Evolutionary conservation across 768 basidiomycete genomes (phyloP).

Genomic region (Pleurotus pulmonarius): DNA sequence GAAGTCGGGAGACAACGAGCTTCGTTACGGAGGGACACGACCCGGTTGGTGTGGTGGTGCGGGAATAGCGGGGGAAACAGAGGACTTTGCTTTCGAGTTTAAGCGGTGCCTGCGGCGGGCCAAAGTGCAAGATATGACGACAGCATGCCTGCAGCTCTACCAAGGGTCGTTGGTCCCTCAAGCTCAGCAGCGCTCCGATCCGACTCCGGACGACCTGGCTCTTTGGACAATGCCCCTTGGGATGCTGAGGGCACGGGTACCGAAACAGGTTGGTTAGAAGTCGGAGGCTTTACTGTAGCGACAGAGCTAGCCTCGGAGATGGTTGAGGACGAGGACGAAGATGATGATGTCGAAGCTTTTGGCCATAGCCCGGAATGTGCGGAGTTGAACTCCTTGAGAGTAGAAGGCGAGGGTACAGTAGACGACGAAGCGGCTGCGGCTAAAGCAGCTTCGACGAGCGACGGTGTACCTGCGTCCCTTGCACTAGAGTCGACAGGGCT

Average conservation of each 20-base stretch:
- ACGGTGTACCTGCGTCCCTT: background rate
- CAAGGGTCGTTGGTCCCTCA: background rate
- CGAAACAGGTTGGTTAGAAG: background rate
- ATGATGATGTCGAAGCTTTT: background rate
- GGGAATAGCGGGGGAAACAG: background rate
- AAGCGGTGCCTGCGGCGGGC: background rate
- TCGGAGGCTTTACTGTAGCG: background rate
- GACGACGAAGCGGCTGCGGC: background rate
- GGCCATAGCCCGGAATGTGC: background rate
- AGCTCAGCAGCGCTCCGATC: background rate
- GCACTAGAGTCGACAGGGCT: background rate
- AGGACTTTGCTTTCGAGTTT: background rate
- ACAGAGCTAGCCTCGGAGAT: background rate
- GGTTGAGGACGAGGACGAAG: background rate
- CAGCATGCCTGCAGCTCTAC: constrained; percentile 6
- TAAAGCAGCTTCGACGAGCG: constrained; percentile 2
- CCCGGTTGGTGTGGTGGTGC: background rate
- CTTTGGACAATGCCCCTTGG: background rate
- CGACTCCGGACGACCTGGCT: background rate
- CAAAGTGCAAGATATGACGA: constrained; percentile 4
- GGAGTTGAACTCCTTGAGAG: background rate
- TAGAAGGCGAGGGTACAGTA: background rate
- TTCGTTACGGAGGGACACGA: background rate
- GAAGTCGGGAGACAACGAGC: background rate
- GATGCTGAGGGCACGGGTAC: background rate